phyloP scores from a whole-genome alignment of 495 filamentous ascomycete genomes.

The Penicillium pancosmium region DNA sequence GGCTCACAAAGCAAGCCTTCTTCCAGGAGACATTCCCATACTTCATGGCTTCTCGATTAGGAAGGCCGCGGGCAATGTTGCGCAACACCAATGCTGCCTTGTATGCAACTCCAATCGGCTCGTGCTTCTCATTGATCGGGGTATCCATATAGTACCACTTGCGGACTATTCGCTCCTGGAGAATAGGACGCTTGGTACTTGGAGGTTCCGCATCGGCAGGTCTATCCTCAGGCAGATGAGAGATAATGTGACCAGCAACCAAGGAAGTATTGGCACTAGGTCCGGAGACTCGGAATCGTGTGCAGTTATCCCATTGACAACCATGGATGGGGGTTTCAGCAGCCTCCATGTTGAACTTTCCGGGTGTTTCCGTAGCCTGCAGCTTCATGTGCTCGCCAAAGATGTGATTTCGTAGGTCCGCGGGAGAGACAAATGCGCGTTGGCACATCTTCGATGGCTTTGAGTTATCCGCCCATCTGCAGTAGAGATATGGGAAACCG shows the following conservation, averaged over 20 bases:
- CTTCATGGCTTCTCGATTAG: constrained; percentile 39
- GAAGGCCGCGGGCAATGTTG: constrained; percentile 80
- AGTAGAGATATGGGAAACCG: constrained; percentile 57
- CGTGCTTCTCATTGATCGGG: constrained; percentile 74
- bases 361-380: constrained; percentile 51
- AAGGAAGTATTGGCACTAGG: constrained; percentile 45
- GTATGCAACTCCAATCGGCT: constrained; percentile 82
- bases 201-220: constrained; percentile 48
- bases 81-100: constrained; percentile 83
- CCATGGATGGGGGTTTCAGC: constrained; percentile 42
- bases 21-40: constrained; percentile 44
- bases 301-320: constrained; percentile 44
- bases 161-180: constrained; percentile 48
- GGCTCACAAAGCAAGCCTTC: constrained; percentile 45
- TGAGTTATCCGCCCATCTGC: constrained; percentile 55
- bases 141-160: constrained; percentile 63
- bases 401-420: constrained; percentile 75
- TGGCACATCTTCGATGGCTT: constrained; percentile 55
- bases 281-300: constrained; percentile 40
- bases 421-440: constrained; percentile 59
- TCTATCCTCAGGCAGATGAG: constrained; percentile 57
- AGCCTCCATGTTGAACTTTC: constrained; percentile 48
- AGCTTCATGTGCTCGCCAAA: constrained; percentile 67
- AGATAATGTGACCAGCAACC: constrained; percentile 51
- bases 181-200: constrained; percentile 40